These are phyloP conservation scores for Leptographium flavum DNA, from an alignment of 2,329 filamentous ascomycete genomes.

Conservation along the genomic window DNA sequence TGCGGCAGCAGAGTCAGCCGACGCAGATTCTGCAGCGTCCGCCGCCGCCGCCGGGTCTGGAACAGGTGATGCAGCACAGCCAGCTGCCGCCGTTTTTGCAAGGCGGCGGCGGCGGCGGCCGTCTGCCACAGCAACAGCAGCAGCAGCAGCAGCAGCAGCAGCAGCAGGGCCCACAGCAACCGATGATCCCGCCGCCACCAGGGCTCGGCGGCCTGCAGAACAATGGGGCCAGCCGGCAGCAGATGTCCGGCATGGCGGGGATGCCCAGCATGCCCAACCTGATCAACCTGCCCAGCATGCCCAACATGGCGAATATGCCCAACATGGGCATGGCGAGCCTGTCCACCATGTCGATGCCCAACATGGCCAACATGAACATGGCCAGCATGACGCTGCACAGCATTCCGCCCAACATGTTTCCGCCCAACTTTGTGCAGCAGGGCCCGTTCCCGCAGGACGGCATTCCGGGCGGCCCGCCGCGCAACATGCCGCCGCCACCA, in stretches of 20 bases:
- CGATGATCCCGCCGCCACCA: constrained; percentile 45
- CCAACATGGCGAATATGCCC: constrained; percentile 4
- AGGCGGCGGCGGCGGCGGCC: constrained; percentile 26
- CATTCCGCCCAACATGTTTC: constrained; percentile 32
- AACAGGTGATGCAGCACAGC: constrained; percentile 39
- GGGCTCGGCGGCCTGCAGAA: constrained; percentile 29
- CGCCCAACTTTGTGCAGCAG: constrained; percentile 39
- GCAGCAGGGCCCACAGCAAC: constrained; percentile 22
- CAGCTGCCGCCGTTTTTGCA: constrained; percentile 36
- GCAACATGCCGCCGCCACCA: constrained; percentile 42
- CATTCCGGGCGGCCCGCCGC: constrained; percentile 31
- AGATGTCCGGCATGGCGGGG: constrained; percentile 28
- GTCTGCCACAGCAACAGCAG: constrained; percentile 23
- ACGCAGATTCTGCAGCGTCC: constrained; percentile 52
- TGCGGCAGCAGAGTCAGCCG: constrained; percentile 23
- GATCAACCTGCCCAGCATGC: constrained; percentile 12
- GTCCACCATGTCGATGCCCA: neutral
- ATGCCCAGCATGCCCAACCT: constrained; percentile 7
- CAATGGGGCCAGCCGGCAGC: constrained; percentile 18
- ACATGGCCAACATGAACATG: constrained; percentile 7
- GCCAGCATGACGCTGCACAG: neutral
- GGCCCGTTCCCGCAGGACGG: constrained; percentile 30
- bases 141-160: constrained; percentile 8
- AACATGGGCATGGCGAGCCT: constrained; percentile 4
- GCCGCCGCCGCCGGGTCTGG: constrained; percentile 44